Base-by-base conservation (phyloP, 1,284 basidiomycete genomes). In the Ceratobasidium sp. region DNA sequence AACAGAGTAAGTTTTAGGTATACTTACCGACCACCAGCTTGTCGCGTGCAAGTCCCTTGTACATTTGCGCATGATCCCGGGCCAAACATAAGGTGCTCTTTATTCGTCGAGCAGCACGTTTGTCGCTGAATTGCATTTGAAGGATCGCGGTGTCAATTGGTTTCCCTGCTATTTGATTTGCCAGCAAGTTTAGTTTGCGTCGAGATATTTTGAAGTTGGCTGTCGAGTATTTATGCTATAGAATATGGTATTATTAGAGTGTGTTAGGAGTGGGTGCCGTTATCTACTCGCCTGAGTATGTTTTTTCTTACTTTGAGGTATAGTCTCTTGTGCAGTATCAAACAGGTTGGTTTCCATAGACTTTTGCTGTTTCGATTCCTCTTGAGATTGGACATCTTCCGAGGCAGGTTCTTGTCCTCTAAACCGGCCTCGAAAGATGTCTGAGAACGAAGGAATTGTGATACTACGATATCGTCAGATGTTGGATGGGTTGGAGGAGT, bases 101-200 rank as follows among this genome's bases (percentile, higher is more conserved):
- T 72, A 99, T 88, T 74, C 94, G 89, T 55, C 85, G 87, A 72
- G 93, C 91, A 10, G 92, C 93, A 16, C 94, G 87, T 82, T 98
- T 98, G 80, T 96, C 90, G 76, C 91, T 92, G 81, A 98, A 97
- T 79, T 93, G 88, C 92, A 98, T 97, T 79, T 99, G 97, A 64
- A 98, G 83, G 78, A 99, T 96, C 30, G 97, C 96, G 78, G 92
- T 90, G 82, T 98, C 96, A 73, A 97, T 89, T 14, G 95, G 94
- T 77, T 94, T 91, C 16, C 92, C 91, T 9, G 92, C 85, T 76
- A 98, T 94, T 80, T 98, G 94, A 70, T 89, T 85, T 6, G 92
- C 91, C 50, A 99, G 85, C 83, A 91, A 86, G 80, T 97, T 96
- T 67, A 98, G 84, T 81, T 98, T 98, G 72, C 95, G 88, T 76